These are phyloP conservation scores for Salix arbutifolia DNA, from an alignment of 345 rosid species.

Conservation along the genomic window DNA sequence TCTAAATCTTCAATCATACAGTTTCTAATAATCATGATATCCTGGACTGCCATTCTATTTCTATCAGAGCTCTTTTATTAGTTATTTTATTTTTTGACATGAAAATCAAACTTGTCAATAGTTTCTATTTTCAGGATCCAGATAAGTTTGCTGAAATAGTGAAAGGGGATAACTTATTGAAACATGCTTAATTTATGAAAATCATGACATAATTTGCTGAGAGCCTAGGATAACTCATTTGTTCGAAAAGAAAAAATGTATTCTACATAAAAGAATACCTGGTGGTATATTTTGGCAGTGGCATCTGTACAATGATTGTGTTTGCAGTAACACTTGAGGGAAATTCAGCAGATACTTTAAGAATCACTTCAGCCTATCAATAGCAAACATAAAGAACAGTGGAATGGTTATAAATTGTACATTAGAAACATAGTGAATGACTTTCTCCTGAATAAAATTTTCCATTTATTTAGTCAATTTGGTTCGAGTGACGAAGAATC, in stretches of 20 bases:
- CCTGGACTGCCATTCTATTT: not conserved
- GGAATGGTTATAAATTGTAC: not conserved
- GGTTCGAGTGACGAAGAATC: too few species aligned
- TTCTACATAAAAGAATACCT: conserved; percentile 41
- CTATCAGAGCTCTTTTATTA: too few species aligned
- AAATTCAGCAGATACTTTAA: conserved; percentile 81
- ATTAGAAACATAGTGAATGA: not conserved
- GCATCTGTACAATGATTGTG: conserved; percentile 79
- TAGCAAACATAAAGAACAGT: conserved; percentile 4
- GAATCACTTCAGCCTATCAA: conserved; percentile 84
- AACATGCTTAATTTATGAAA: not conserved
- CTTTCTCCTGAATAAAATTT: too few species aligned
- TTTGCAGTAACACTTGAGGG: conserved; percentile 78
- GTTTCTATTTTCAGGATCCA: not conserved
- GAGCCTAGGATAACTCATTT: not conserved
- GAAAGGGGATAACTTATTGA: not conserved
- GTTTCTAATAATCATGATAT: not conserved
- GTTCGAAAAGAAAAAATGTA: conserved; percentile 6
- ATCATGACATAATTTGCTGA: not conserved
- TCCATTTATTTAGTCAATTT: too few species aligned
- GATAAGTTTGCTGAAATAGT: not conserved
- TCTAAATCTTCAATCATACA: not conserved
- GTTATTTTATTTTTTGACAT: not conserved
- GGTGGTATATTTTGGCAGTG: conserved; percentile 81
- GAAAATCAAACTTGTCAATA: not conserved